These are phyloP conservation scores for Fonsecaea pugnacius DNA, from an alignment of 2,329 filamentous ascomycete species.

Conservation along the genomic window DNA sequence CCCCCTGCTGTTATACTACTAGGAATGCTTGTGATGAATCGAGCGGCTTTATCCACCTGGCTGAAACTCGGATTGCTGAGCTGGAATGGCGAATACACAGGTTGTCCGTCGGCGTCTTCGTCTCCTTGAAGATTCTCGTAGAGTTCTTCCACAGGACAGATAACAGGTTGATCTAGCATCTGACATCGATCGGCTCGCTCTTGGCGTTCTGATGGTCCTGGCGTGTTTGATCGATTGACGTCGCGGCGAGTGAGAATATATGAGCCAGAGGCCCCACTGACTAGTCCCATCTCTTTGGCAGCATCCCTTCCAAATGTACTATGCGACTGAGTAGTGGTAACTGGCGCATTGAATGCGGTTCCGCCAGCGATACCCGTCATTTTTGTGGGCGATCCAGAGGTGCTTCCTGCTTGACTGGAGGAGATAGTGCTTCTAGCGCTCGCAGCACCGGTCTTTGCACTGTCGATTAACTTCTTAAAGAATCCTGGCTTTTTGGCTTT, in stretches of 20 bases:
- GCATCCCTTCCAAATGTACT: constrained; percentile 53
- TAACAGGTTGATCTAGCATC: constrained; percentile 87
- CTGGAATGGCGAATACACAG: constrained; percentile 70
- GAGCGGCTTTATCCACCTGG: constrained; percentile 92
- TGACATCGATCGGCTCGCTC: constrained; percentile 88
- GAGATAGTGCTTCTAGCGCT: constrained; percentile 85
- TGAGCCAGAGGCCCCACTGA: constrained; percentile 62
- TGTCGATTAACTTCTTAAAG: constrained; percentile 93
- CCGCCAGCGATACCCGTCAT: constrained; percentile 62
- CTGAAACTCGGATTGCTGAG: constrained; percentile 77
- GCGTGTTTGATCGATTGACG: constrained; percentile 90
- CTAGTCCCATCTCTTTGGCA: constrained; percentile 72
- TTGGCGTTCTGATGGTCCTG: constrained; percentile 82
- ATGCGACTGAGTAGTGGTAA: constrained; percentile 41
- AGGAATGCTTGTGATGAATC: constrained; percentile 83
- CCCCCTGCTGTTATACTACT: constrained; percentile 79
- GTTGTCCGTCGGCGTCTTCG: constrained; percentile 81
- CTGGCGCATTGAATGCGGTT: constrained; percentile 36
- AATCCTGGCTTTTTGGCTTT: constrained; percentile 85
- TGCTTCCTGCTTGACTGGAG: constrained; percentile 57
- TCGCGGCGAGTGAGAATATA: constrained; percentile 98
- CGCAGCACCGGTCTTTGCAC: constrained; percentile 90
- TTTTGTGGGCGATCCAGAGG: constrained; percentile 54
- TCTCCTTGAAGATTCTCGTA: constrained; percentile 85
- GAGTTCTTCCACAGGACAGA: constrained; percentile 88